Evolutionary conservation across 2,329 filamentous ascomycete species (phyloP).

Genomic region (Ceratocystis huliohia): DNA sequence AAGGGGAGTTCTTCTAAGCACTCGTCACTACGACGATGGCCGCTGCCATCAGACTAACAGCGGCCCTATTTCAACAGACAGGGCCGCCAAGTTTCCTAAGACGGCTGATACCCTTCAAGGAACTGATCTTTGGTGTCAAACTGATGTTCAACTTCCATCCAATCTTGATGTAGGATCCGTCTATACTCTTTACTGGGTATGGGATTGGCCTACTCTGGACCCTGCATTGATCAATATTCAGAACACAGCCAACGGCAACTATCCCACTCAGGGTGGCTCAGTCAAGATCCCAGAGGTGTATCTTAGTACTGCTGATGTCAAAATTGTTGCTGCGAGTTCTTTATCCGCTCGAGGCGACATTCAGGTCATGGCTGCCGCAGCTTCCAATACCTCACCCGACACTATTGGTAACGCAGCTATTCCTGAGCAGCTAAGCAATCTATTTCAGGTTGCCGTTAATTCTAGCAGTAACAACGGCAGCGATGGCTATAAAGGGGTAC

Average conservation of each 20-base stretch:
- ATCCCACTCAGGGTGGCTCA: slow-evolving; percentile 25
- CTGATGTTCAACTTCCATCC: slow-evolving; percentile 60
- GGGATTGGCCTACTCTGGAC: slow-evolving; percentile 70
- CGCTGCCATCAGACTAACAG: slow-evolving; percentile 72
- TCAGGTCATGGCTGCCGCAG: slow-evolving; percentile 1
- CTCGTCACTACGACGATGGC: slow-evolving; percentile 75
- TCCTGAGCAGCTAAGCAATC: slow-evolving; percentile 33
- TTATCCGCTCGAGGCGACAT: not conserved
- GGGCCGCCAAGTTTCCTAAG: slow-evolving; percentile 44
- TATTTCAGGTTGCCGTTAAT: slow-evolving; percentile 33
- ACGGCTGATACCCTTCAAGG: slow-evolving; percentile 39
- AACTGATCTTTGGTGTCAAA: slow-evolving; percentile 63
- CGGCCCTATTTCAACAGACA: slow-evolving; percentile 43
- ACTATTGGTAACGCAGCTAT: slow-evolving; percentile 35
- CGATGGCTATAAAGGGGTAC: slow-evolving; percentile 12
- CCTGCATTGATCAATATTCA: slow-evolving; percentile 31
- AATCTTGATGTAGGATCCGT: slow-evolving; percentile 48
- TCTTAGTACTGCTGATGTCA: slow-evolving; percentile 32
- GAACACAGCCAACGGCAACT: slow-evolving; percentile 31
- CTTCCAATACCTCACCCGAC: slow-evolving; percentile 23
- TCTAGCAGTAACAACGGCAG: not conserved
- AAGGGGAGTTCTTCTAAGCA: slow-evolving; percentile 62
- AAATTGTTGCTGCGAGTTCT: slow-evolving; percentile 25
- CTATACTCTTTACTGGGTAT: slow-evolving; percentile 89
- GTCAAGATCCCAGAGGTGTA: slow-evolving; percentile 31